Base-by-base conservation (phyloP, 1,284 basidiomycete genomes). In the Pseudozyma sp. region DNA sequence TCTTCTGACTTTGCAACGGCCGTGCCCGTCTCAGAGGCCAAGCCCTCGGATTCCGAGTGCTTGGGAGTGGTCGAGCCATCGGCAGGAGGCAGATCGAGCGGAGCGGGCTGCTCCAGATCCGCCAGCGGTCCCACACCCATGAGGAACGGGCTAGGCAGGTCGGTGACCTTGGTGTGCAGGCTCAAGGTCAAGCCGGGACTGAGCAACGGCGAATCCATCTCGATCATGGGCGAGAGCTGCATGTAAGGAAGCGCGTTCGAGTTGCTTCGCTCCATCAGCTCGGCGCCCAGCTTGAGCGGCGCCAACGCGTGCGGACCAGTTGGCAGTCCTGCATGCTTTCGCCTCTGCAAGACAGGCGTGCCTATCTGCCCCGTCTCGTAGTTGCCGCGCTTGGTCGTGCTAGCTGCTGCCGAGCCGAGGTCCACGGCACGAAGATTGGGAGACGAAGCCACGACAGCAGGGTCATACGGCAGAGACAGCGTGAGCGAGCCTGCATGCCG, bases 401-500 rank as follows among this genome's bases (percentile, higher is more conserved):
- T n/a, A 37, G 14, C 35, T 19, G 51, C 51, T 10, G 54, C 58
- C 6, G 39, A 45, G n/a, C 61, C 66, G 13, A 61, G 29, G 17
- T 68, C 64, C 39, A 62, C 43, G 19, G 57, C 64, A 33, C 63
- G 59, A 54, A 67, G 43, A 24, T 60, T 59, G 33, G 68, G 72
- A 35, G 68, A 71, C 3, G 71, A 54, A 3, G 35, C 64, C 1
- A 60, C 68, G 7, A 65, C 62, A 29, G 54, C 63, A 2, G 72
- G 72, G 7, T 64, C 60, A 58, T 72, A 80, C 1, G 78, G 78
- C 34, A 80, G 58, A 31, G 78, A 80, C 2, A 80, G 65, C 0
- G 78, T 80, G 34, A 80, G 59, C 19, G 63, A 61, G 33, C 78
- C 78, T 0, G 78, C 78, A 37, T 80, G 78, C 52, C 69, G 64